phyloP scores from a whole-genome alignment of 768 basidiomycete species.

The Boletellus emodensis region DNA sequence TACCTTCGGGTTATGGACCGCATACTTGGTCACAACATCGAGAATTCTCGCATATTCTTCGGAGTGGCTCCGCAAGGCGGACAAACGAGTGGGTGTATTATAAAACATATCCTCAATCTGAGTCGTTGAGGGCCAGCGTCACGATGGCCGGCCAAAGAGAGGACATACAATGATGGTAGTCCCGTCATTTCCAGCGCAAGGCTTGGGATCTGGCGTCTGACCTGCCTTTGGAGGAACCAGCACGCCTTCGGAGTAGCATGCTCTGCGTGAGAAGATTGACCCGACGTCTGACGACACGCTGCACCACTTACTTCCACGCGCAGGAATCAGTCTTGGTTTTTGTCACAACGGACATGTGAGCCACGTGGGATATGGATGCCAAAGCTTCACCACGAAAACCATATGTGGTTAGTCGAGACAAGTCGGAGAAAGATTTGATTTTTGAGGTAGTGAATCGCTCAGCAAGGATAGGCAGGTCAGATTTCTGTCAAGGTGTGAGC shows the following conservation, averaged over 20 bases:
- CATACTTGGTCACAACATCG: conserved; percentile 89
- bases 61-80: conserved; percentile 76
- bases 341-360: conserved; percentile 84
- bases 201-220: conserved; percentile 70
- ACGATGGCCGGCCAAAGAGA: neutral
- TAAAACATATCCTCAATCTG: conserved; percentile 96
- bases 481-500: conserved; percentile 49
- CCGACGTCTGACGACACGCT: neutral
- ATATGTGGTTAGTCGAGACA: conserved; percentile 82
- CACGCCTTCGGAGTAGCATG: conserved; percentile 74
- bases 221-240: conserved; percentile 70
- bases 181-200: conserved; percentile 92
- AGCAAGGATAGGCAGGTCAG: conserved; percentile 85
- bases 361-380: conserved; percentile 92
- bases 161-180: conserved; percentile 75
- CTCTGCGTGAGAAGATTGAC: conserved; percentile 44
- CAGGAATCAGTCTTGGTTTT: conserved; percentile 79
- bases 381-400: conserved; percentile 97
- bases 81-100: conserved; percentile 83
- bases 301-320: conserved; percentile 82
- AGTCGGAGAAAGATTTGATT: conserved; percentile 78
- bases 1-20: conserved; percentile 86
- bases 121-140: neutral
- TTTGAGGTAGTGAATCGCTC: conserved; percentile 97
- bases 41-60: conserved; percentile 92